These are phyloP conservation scores for Boletellus sp. DNA, from an alignment of 768 basidiomycete genomes.

Conservation along the genomic window DNA sequence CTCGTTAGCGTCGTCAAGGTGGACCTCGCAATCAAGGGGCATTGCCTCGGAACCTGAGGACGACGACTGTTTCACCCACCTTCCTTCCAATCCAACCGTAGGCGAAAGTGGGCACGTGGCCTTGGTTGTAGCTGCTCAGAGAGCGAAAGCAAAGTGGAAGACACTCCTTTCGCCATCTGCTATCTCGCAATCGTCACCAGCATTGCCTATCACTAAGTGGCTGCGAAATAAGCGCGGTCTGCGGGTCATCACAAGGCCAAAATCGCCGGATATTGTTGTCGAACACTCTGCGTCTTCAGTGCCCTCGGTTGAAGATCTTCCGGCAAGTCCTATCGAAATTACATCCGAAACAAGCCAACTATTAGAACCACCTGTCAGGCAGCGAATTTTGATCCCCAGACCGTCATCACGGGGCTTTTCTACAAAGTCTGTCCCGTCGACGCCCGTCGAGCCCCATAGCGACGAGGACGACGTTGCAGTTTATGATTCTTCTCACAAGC, in stretches of 20 bases:
- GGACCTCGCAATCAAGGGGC: slow-evolving; percentile 41
- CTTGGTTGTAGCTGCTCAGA: slow-evolving; percentile 42
- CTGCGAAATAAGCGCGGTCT: slow-evolving; percentile 25
- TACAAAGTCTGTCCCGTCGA: slow-evolving; percentile 27
- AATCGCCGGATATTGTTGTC: slow-evolving; percentile 25
- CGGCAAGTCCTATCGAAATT: slow-evolving; percentile 18
- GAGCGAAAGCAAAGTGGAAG: slow-evolving; percentile 56
- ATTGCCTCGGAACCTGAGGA: slow-evolving; percentile 36
- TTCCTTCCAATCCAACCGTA: slow-evolving; percentile 21
- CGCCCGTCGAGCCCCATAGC: slow-evolving; percentile 34
- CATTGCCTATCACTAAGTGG: slow-evolving; percentile 28
- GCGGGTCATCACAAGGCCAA: slow-evolving; percentile 9
- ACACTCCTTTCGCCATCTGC: slow-evolving; percentile 38
- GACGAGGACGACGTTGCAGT: slow-evolving; percentile 54
- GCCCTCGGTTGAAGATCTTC: slow-evolving; percentile 25
- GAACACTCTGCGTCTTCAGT: slow-evolving; percentile 24
- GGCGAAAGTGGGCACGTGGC: slow-evolving; percentile 37
- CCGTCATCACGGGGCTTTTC: slow-evolving; percentile 29
- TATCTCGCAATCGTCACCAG: slow-evolving; percentile 29
- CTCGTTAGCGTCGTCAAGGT: slow-evolving; percentile 53
- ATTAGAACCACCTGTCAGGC: slow-evolving; percentile 21
- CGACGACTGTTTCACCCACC: slow-evolving; percentile 37
- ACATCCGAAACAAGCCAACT: slow-evolving; percentile 5
- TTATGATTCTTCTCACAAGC: slow-evolving; percentile 78
- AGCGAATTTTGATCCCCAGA: slow-evolving; percentile 20